These are phyloP conservation scores for Paradendryphiella salina DNA, from an alignment of 2,329 filamentous ascomycete species.

Conservation along the genomic window DNA sequence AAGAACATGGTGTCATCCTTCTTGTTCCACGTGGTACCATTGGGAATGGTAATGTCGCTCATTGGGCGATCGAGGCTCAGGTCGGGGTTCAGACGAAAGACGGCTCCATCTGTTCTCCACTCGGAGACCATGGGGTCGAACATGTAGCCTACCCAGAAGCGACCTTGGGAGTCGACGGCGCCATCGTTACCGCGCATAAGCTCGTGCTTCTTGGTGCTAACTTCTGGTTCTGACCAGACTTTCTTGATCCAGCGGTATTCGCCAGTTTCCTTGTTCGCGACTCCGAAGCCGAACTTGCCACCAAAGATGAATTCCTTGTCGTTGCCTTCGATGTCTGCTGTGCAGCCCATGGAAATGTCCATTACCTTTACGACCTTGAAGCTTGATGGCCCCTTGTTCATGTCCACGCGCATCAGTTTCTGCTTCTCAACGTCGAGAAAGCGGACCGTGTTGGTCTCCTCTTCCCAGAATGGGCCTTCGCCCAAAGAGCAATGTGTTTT, in stretches of 20 bases:
- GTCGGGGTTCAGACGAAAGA: constrained; percentile 72
- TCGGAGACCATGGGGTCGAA: constrained; percentile 71
- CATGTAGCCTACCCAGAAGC: constrained; percentile 87
- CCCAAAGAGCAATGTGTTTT: constrained; percentile 67
- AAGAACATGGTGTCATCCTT: constrained; percentile 77
- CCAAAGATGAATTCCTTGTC: constrained; percentile 74
- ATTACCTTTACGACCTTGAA: constrained; percentile 60
- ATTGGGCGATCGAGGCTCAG: constrained; percentile 63
- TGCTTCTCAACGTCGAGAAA: constrained; percentile 84
- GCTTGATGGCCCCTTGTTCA: constrained; percentile 65
- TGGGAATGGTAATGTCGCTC: constrained; percentile 73
- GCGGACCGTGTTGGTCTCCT: constrained; percentile 65
- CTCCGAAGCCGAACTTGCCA: constrained; percentile 79
- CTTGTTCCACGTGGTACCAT: constrained; percentile 79
- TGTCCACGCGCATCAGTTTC: constrained; percentile 71
- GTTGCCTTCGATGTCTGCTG: constrained; percentile 73
- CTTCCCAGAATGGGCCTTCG: constrained; percentile 76
- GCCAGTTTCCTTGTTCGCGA: constrained; percentile 67
- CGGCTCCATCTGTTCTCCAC: constrained; percentile 63
- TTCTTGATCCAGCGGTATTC: constrained; percentile 60
- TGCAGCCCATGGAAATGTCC: constrained; percentile 60
- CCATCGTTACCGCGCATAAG: constrained; percentile 76
- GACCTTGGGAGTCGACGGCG: constrained; percentile 74
- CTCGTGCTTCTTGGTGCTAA: constrained; percentile 50
- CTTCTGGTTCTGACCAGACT: constrained; percentile 58